Conservation (phyloP, 2,329 filamentous ascomycete species). For the Diplodia intermedia region DNA sequence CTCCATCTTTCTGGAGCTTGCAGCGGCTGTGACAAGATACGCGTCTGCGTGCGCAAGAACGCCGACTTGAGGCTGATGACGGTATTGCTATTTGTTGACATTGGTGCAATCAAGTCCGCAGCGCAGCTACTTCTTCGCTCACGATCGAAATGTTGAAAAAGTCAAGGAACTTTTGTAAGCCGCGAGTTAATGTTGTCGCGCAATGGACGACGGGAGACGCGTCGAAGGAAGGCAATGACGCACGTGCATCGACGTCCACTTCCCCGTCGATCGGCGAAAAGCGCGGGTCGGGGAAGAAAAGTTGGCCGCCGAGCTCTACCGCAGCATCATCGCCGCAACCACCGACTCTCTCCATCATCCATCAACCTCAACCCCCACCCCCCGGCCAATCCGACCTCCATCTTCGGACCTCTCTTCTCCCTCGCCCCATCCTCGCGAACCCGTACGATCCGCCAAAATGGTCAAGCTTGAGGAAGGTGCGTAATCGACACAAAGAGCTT, state of each 20-base stretch:
- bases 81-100: slow-evolving; percentile 41
- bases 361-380: slow-evolving; percentile 8
- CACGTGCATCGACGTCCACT: neutral
- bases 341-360: slow-evolving; percentile 18
- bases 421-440: neutral
- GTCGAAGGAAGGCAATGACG: slow-evolving; percentile 12
- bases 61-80: slow-evolving; percentile 67
- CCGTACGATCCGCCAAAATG: slow-evolving; percentile 66
- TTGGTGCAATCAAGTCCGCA: neutral
- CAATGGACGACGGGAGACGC: slow-evolving; percentile 13
- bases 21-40: slow-evolving; percentile 66
- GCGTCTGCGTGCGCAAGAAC: slow-evolving; percentile 69
- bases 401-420: neutral
- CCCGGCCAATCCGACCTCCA: neutral
- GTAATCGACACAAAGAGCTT: slow-evolving; percentile 6
- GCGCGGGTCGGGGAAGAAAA: slow-evolving; percentile 22
- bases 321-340: slow-evolving; percentile 26
- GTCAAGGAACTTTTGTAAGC: neutral
- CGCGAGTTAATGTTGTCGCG: neutral
- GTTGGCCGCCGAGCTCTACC: slow-evolving; percentile 21
- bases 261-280: slow-evolving; percentile 22
- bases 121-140: neutral
- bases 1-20: slow-evolving; percentile 63
- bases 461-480: slow-evolving; percentile 86
- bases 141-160: neutral